phyloP scores from a whole-genome alignment of 179 eudicot species.

The Silene vulgaris region DNA sequence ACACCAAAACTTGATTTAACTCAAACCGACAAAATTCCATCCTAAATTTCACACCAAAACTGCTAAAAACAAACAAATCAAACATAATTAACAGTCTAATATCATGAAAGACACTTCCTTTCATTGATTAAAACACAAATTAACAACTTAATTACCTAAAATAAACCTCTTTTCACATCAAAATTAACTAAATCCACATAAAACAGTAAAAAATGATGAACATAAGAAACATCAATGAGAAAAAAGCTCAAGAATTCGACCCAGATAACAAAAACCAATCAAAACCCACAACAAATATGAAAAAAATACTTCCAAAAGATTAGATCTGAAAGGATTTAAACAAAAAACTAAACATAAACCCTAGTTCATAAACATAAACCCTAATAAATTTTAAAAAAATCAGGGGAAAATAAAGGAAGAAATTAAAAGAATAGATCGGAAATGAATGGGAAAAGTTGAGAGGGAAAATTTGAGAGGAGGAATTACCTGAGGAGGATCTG shows the following conservation, averaged over 20 bases:
- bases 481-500: not conserved
- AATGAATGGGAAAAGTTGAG: not conserved
- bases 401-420: not conserved
- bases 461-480: too few species aligned
- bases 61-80: too few species aligned
- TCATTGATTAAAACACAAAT: too few species aligned
- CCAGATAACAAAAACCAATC: not conserved
- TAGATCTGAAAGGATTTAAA: not conserved
- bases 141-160: not conserved
- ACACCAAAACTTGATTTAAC: too few species aligned
- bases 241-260: not conserved
- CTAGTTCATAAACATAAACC: conserved; percentile 10
- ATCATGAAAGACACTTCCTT: too few species aligned
- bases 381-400: not conserved
- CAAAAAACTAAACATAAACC: not conserved
- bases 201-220: not conserved
- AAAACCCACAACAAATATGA: not conserved
- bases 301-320: not conserved
- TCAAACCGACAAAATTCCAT: too few species aligned
- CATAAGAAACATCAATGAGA: not conserved
- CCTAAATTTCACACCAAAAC: too few species aligned
- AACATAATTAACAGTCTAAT: too few species aligned
- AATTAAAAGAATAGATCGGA: conserved; percentile 14
- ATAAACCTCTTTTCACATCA: too few species aligned
- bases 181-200: not conserved